A percentile compares a stretch with the other conserved stretches of the same genome.
Conservation (phyloP, 2,329 filamentous ascomycete genomes). For the Fusarium bactridioides region DNA sequence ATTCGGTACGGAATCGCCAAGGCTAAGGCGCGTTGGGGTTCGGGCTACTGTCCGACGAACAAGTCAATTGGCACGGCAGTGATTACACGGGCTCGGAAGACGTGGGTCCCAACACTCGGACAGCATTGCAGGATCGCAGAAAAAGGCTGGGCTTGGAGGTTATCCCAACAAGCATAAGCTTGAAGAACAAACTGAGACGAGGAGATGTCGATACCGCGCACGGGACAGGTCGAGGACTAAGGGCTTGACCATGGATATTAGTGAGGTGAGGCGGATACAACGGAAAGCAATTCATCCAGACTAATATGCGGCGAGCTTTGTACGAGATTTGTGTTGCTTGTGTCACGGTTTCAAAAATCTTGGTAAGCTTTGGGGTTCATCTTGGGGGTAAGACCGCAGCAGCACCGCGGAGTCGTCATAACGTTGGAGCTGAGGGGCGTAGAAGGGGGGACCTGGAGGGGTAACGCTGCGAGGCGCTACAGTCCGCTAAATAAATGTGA, state of each 20-base stretch:
- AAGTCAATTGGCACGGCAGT: slow-evolving; percentile 43
- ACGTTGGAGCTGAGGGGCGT: slow-evolving; percentile 34
- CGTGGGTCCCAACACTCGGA: slow-evolving; percentile 35
- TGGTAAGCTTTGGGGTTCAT: slow-evolving; percentile 34
- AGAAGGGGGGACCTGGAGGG: slow-evolving; percentile 29
- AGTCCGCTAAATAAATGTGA: slow-evolving; percentile 15
- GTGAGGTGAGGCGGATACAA: slow-evolving; percentile 14
- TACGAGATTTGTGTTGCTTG: slow-evolving; percentile 38
- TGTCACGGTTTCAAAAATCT: slow-evolving; percentile 37
- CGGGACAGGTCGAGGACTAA: slow-evolving; percentile 2
- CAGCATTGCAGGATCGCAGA: slow-evolving; percentile 17
- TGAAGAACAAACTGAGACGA: slow-evolving; percentile 8
- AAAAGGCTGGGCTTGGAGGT: slow-evolving; percentile 13
- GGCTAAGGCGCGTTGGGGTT: slow-evolving; percentile 38
- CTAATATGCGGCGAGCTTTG: slow-evolving; percentile 28
- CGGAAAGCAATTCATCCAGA: slow-evolving; percentile 1
- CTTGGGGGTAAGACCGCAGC: slow-evolving; percentile 37
- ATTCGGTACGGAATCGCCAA: slow-evolving; percentile 33
- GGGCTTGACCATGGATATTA: background rate
- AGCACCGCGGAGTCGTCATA: slow-evolving; percentile 36
- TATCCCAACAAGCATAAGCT: slow-evolving; percentile 27
- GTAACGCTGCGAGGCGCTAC: slow-evolving; percentile 12
- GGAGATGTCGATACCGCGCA: slow-evolving; percentile 1
- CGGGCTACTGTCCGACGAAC: slow-evolving; percentile 42
- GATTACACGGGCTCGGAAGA: slow-evolving; percentile 34